Percentiles rank a stretch among this genome's conserved stretches.
phyloP scores from a whole-genome alignment of 1,284 basidiomycete genomes.

The Porodaedalea pini region DNA sequence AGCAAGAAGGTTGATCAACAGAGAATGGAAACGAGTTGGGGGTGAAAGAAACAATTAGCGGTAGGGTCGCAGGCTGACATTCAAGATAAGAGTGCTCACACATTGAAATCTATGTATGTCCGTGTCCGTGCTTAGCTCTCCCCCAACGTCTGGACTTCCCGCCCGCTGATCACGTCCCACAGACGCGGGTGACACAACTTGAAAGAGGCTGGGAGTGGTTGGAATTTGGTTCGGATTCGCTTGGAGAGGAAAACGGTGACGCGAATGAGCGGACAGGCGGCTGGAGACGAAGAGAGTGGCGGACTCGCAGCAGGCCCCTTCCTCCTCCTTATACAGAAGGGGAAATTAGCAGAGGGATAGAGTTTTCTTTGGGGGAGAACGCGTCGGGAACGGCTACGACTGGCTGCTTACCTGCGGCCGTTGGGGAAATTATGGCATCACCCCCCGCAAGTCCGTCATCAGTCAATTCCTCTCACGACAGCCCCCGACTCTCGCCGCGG shows the following conservation, averaged over 20 bases:
- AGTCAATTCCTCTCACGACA: background rate
- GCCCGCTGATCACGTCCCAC: background rate
- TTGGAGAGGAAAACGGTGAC: background rate
- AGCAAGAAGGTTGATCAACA: background rate
- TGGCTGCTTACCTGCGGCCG: background rate
- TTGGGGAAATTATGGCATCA: conserved; percentile 4
- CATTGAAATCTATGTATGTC: background rate
- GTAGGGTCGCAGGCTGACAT: background rate
- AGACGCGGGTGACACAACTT: background rate
- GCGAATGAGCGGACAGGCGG: conserved; percentile 3
- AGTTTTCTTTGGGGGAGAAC: conserved; percentile 4
- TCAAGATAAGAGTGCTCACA: background rate
- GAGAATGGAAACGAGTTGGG: background rate
- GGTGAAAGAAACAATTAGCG: background rate
- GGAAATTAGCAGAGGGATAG: background rate
- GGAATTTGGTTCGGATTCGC: too few species aligned
- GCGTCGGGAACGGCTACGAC: background rate
- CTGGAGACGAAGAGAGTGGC: conserved; percentile 9
- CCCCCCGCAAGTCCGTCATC: background rate
- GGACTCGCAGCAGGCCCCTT: conserved; percentile 3
- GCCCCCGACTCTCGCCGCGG: background rate
- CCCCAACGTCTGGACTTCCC: background rate
- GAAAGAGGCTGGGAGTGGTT: background rate
- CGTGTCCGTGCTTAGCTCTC: background rate
- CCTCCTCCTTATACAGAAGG: background rate